phyloP scores from a whole-genome alignment of 169 alveolate species.

The Babesia microti region DNA sequence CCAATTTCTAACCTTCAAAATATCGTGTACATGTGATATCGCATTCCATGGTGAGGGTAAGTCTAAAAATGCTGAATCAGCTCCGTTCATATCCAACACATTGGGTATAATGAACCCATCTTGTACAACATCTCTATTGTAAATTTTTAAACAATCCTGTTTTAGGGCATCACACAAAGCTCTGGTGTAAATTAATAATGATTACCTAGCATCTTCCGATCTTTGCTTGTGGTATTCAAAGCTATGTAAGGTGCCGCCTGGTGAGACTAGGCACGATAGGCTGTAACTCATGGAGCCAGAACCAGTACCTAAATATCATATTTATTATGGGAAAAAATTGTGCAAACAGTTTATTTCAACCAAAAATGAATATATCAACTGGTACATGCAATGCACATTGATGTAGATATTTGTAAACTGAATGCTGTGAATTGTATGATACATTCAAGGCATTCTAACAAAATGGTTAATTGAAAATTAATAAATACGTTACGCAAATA shows the following conservation, averaged over 20 bases:
- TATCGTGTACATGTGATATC: constrained; percentile 55
- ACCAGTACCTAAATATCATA: constrained; percentile 63
- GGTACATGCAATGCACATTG: no score
- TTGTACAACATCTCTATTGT: constrained; percentile 67
- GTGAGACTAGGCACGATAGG: constrained; percentile 66
- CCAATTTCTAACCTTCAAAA: constrained; percentile 43
- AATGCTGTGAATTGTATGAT: no score
- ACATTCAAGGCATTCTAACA: no score
- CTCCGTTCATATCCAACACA: constrained; percentile 25
- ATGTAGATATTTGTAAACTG: no score
- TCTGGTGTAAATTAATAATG: constrained; percentile 3
- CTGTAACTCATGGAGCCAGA: constrained; percentile 78
- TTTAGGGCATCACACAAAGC: constrained; percentile 36
- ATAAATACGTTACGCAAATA: no score
- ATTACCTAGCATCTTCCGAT: constrained; percentile 53
- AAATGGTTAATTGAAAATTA: no score
- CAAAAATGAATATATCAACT: no score
- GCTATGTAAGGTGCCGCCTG: constrained; percentile 72
- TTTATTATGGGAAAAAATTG: no score
- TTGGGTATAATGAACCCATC: constrained; percentile 38
- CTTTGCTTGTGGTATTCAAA: constrained; percentile 78
- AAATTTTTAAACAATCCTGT: constrained; percentile 9
- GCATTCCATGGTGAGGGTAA: constrained; percentile 84
- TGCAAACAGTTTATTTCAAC: no score
- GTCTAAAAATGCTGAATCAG: constrained; percentile 75